Evolutionary conservation across 2,329 filamentous ascomycete genomes (phyloP).

Genomic region (Trichophyton rubrum): DNA sequence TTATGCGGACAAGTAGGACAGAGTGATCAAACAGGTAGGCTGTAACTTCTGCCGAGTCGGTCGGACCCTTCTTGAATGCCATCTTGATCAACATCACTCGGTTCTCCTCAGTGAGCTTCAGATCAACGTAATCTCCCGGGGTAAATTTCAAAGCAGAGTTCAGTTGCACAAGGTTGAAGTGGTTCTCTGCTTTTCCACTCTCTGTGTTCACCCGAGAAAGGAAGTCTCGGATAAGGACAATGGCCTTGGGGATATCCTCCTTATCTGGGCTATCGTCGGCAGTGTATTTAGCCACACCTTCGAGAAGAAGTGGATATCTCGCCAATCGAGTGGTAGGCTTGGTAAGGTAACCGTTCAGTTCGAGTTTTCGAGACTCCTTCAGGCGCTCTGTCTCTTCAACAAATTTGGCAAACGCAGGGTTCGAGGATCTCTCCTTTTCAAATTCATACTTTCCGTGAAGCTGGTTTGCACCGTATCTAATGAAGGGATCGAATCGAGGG

Average conservation of each 20-base stretch:
- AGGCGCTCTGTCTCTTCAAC: constrained; percentile 93
- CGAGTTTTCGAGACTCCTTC: constrained; percentile 91
- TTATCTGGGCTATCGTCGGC: constrained; percentile 81
- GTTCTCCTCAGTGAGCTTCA: constrained; percentile 87
- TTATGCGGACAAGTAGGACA: constrained; percentile 78
- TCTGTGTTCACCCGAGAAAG: constrained; percentile 82
- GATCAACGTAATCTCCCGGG: constrained; percentile 77
- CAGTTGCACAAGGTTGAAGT: constrained; percentile 85
- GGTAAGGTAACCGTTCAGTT: constrained; percentile 93
- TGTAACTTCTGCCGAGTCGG: constrained; percentile 78
- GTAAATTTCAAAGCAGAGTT: constrained; percentile 87
- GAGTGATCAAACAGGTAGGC: constrained; percentile 96
- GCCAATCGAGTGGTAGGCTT: constrained; percentile 94
- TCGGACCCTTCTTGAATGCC: constrained; percentile 80
- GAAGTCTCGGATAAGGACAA: constrained; percentile 75
- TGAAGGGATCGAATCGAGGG: constrained; percentile 88
- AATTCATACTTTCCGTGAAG: constrained; percentile 96
- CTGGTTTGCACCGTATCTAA: constrained; percentile 90
- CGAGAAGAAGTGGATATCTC: constrained; percentile 80
- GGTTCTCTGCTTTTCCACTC: constrained; percentile 93
- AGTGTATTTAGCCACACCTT: constrained; percentile 85
- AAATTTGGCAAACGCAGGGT: constrained; percentile 74
- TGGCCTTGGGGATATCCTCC: constrained; percentile 80
- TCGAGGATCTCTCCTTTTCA: constrained; percentile 83
- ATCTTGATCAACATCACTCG: constrained; percentile 92